Conservation (phyloP, 129 eudicot genomes). For the Flaveria bidentis region DNA sequence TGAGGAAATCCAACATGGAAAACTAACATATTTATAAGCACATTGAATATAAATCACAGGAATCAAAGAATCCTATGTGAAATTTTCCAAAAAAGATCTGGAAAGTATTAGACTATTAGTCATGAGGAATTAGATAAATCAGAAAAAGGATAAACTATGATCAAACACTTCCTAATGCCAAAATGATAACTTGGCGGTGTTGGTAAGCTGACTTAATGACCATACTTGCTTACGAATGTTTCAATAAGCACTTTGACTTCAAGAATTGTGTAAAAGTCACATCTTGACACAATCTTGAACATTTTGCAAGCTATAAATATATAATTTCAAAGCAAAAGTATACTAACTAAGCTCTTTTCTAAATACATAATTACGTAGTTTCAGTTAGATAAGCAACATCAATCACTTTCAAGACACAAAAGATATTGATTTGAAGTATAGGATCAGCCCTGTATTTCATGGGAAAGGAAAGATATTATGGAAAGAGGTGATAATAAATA, state of each 20-base stretch:
- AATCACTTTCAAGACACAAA: conserved; percentile 12
- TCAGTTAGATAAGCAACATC: background rate
- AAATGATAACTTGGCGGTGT: background rate
- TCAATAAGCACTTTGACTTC: conserved; percentile 14
- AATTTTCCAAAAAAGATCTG: background rate
- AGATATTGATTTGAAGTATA: background rate
- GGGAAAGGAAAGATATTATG: conserved; percentile 1
- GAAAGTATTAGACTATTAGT: background rate
- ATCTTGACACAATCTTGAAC: conserved; percentile 8
- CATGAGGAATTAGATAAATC: background rate
- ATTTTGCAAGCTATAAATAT: background rate
- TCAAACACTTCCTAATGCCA: background rate
- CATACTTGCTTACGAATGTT: conserved; percentile 5
- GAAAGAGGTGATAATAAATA: conserved; percentile 5
- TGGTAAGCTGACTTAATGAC: background rate
- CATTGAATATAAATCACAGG: background rate
- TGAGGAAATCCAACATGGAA: background rate
- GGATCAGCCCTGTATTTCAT: background rate
- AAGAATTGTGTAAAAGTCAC: background rate
- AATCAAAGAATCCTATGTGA: background rate
- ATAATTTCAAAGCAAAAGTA: background rate
- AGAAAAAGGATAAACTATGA: background rate
- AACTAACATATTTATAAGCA: background rate
- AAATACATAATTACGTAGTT: conserved; percentile 10
- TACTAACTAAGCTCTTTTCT: conserved; percentile 12